A percentile compares a stretch with the other conserved stretches of the same genome.
Conservation (phyloP, 805 yeast genomes). For the Wickerhamiella vanderwaltii region DNA sequence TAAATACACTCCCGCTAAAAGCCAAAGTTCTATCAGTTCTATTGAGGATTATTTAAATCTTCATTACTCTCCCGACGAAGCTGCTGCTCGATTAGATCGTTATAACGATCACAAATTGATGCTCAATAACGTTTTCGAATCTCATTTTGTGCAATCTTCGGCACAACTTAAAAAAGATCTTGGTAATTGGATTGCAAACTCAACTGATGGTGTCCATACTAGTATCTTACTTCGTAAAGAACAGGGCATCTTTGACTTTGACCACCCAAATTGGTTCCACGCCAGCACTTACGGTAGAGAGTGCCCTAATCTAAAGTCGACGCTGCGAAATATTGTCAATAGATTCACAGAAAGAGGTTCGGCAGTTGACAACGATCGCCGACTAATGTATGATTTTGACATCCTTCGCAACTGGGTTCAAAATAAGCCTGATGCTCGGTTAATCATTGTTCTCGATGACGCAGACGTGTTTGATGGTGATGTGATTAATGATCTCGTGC, state of each 20-base stretch:
- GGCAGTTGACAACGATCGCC: slow-evolving; percentile 22
- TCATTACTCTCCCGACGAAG: background rate
- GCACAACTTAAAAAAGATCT: background rate
- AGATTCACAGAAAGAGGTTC: slow-evolving; percentile 22
- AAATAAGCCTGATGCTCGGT: slow-evolving; percentile 4
- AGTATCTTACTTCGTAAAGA: slow-evolving; percentile 1
- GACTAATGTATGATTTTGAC: slow-evolving; percentile 30
- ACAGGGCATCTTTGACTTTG: background rate
- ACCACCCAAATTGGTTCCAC: slow-evolving; percentile 12
- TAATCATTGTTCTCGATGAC: slow-evolving; percentile 28
- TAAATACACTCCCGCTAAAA: background rate
- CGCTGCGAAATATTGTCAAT: slow-evolving; percentile 26
- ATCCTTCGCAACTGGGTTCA: slow-evolving; percentile 28
- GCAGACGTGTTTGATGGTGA: slow-evolving; percentile 29
- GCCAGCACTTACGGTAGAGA: slow-evolving; percentile 29
- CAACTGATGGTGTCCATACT: background rate
- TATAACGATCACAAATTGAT: background rate
- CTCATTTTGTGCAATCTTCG: background rate
- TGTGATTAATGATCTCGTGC: slow-evolving; percentile 24
- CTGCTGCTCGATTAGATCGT: background rate
- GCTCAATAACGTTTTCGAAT: background rate
- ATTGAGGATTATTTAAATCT: background rate
- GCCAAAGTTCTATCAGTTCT: background rate
- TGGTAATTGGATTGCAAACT: background rate
- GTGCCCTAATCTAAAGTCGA: slow-evolving; percentile 27